Evolutionary conservation across 2,329 filamentous ascomycete species (phyloP).

Genomic region (Arthroderma sp.): DNA sequence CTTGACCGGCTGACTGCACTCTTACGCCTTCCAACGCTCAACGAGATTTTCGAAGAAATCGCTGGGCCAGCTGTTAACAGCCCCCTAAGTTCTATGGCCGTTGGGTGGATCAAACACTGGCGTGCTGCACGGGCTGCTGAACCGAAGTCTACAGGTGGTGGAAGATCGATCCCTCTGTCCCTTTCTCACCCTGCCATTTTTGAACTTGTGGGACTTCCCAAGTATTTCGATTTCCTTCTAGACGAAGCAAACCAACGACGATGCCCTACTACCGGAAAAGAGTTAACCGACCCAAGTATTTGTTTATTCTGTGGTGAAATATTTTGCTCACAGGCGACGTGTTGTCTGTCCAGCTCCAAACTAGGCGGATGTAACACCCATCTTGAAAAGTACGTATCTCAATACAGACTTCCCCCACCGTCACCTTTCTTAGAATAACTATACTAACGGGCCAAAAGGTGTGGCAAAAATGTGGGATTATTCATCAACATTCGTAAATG

Average conservation of each 20-base stretch:
- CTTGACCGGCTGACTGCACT: constrained; percentile 66
- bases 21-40: constrained; percentile 63
- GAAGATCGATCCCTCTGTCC: constrained; percentile 24
- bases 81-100: constrained; percentile 38
- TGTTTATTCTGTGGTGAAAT: constrained; percentile 96
- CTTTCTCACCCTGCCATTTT: constrained; percentile 80
- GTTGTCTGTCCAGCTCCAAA: constrained; percentile 58
- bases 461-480: constrained; percentile 77
- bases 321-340: constrained; percentile 86
- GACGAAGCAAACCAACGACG: constrained; percentile 74
- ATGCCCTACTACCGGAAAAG: constrained; percentile 83
- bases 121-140: constrained; percentile 9
- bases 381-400: constrained; percentile 55
- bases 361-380: constrained; percentile 86
- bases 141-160: too few relatives aligned
- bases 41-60: constrained; percentile 58
- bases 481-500: constrained; percentile 97
- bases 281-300: constrained; percentile 77
- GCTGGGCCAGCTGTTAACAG: constrained; percentile 26
- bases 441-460: constrained; percentile 39
- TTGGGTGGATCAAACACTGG: constrained; percentile 57
- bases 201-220: constrained; percentile 81
- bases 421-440: constrained; percentile 13
- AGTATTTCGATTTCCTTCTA: constrained; percentile 82
- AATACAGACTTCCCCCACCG: constrained; percentile 13